Evolutionary conservation across 2,329 filamentous ascomycete genomes (phyloP).

Genomic region (Aureobasidium sp.): DNA sequence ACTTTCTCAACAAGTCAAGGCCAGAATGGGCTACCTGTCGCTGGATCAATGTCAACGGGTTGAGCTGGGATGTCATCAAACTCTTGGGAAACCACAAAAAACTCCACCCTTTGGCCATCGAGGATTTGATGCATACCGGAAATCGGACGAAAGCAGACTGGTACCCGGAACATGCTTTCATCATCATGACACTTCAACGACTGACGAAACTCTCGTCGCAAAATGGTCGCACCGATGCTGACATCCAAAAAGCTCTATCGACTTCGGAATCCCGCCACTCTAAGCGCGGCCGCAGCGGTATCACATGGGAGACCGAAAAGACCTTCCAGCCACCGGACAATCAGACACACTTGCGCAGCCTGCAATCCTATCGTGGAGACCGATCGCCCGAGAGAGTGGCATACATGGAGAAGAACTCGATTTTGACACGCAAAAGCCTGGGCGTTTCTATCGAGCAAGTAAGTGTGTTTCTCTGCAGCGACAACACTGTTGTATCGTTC

Average conservation of each 20-base stretch:
- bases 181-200: constrained; percentile 8
- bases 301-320: neutral
- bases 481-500: constrained; percentile 86
- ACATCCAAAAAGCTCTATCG: neutral
- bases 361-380: constrained; percentile 74
- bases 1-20: constrained; percentile 57
- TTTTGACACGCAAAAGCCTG: constrained; percentile 55
- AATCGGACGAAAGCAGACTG: constrained; percentile 87
- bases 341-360: constrained; percentile 38
- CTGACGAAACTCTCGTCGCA: neutral
- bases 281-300: neutral
- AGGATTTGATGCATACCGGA: constrained; percentile 74
- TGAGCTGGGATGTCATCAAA: constrained; percentile 86
- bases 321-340: neutral
- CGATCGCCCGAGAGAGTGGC: constrained; percentile 63
- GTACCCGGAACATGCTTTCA: constrained; percentile 59
- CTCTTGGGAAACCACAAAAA: constrained; percentile 65
- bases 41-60: constrained; percentile 89
- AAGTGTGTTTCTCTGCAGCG: constrained; percentile 74
- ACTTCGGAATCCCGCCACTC: neutral
- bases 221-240: neutral
- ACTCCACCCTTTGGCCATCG: constrained; percentile 73
- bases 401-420: constrained; percentile 75
- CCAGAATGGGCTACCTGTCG: constrained; percentile 68
- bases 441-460: constrained; percentile 83